Evolutionary conservation across 352 stramenopile genomes (phyloP), one percentile per base, ranked within the genome.

Genomic region (Ophiocytium majus): DNA sequence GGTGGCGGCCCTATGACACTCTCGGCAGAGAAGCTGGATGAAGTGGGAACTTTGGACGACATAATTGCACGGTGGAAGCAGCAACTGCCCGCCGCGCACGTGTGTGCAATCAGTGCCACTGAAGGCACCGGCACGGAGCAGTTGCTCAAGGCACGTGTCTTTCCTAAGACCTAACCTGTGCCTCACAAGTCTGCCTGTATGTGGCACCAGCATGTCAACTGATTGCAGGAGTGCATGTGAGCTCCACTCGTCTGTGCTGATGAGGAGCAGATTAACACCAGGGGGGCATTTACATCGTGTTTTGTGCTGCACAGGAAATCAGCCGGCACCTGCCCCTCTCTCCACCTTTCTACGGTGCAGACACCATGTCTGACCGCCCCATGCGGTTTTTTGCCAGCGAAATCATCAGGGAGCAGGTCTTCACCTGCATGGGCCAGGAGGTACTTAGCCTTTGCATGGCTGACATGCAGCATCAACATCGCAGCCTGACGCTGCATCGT

Each of bases 351-450:
- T 90, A 87, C 50, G 33, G 32, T 17, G 84, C 0, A 5, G 84
- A 89, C 34, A 82, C 80, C 34, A 80, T 90, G 71, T 88, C 86
- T 10, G 86, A 90, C 79, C 79, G 84, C 34, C 83, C 84, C 5
- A 75, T 87, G 37, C 71, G 86, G 14, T 90, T 90, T 79, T 89
- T 90, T 81, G 86, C 82, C 14, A 79, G 63, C 0, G 86, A 90
- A 76, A 89, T 90, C 23, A 90, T 90, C 81, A 28, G 86, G 63
- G 86, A 90, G 64, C 80, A 90, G 49, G 75, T 90, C 28, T 89
- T 90, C 80, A 88, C 64, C 5, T 78, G 50, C 37, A 89, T 88
- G 32, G 80, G 82, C 19, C 82, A 89, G 66, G 86, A 90, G 85
- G 85, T 89, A 33, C 19, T 71, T n/a, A n/a, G n/a, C n/a, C n/a